Evolutionary conservation across 371 early-diverging fungal genomes (phyloP), one percentile per base, ranked within the genome.

Genomic region (Syncephalastrum sp.): DNA sequence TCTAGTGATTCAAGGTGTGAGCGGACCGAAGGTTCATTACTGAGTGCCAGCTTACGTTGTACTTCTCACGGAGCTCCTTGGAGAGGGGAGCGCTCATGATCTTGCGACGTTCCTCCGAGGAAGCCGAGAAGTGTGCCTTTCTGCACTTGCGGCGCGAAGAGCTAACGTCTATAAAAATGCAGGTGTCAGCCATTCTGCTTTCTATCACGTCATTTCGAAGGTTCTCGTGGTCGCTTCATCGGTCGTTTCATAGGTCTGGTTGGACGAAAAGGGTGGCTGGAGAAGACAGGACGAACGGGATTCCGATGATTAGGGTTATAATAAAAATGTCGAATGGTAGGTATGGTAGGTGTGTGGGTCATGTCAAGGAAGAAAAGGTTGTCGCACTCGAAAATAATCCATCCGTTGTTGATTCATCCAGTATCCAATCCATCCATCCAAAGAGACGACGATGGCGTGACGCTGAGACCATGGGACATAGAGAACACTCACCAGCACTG

Each of bases 81-180:
- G 92, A 89, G 73, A 98, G 87, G 71, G 88, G 70, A 64, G 97
- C 87, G 74, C 90, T 89, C 97, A 98, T 95, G 82, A 97, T 92
- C 85, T 87, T 89, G 77, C 95, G 89, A 69, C 98, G 92, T 69
- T 88, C 77, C 82, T 82, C 78, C 61, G 96, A 96, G 60, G 98
- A 91, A 65, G 98, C 98, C 63, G 91, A 71, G 87, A 98, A 97
- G 90, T 98, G 98, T 70, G 98, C 97, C 90, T 93, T 94, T 82
- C 97, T 90, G 82, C 86, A 84, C 91, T 95, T 96, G 81, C 97
- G 86, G 80, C 92, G 82, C 68, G 93, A 93, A 72, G 95, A 95
- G 74, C 92, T 89, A 71, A 95, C 96, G 82, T 90, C 93, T 82
- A 59, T 23, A 19, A 33, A 8, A 42, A 53, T 19, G 23, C n/a